phyloP scores from a whole-genome alignment of 1,284 basidiomycete genomes.

The Schizophyllum commune region DNA sequence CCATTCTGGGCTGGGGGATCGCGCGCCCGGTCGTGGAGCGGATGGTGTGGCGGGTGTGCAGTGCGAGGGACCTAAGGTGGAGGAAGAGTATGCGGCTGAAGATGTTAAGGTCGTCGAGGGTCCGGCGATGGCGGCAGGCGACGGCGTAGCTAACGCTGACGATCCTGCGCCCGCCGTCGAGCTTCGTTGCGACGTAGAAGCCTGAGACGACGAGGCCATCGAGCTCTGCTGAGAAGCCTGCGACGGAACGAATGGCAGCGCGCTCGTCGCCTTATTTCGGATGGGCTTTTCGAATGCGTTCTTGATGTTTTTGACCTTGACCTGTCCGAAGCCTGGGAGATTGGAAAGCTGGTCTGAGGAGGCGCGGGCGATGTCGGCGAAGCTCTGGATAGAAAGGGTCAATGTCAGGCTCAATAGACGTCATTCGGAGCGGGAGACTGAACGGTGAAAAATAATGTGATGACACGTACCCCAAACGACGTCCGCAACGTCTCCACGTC shows the following conservation, averaged over 20 bases:
- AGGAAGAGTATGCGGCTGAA: too few species aligned
- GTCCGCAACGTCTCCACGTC: constrained; percentile 92
- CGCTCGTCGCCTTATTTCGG: constrained; percentile 52
- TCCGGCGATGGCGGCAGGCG: not conserved
- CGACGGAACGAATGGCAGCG: constrained; percentile 28
- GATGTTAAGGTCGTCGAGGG: not conserved
- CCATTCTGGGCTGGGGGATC: constrained; percentile 9
- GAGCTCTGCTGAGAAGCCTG: constrained; percentile 14
- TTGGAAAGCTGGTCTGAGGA: constrained; percentile 69
- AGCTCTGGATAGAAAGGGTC: too few species aligned
- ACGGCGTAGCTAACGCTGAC: not conserved
- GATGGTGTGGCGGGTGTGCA: not conserved
- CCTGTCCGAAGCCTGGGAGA: constrained; percentile 90
- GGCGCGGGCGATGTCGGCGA: constrained; percentile 71
- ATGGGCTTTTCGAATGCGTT: constrained; percentile 77
- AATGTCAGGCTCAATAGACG: too few species aligned
- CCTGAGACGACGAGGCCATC: not conserved
- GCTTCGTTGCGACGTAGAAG: constrained; percentile 22
- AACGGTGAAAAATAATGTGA: too few species aligned
- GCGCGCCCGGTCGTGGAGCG: not conserved
- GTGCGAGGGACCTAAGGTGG: not conserved
- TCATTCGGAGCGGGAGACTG: too few species aligned
- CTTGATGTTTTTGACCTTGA: constrained; percentile 83
- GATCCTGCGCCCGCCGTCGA: constrained; percentile 55
- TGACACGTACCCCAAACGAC: constrained; percentile 75